Base-by-base conservation (phyloP, 2,329 filamentous ascomycete species). In the Hypoxylon sp. region DNA sequence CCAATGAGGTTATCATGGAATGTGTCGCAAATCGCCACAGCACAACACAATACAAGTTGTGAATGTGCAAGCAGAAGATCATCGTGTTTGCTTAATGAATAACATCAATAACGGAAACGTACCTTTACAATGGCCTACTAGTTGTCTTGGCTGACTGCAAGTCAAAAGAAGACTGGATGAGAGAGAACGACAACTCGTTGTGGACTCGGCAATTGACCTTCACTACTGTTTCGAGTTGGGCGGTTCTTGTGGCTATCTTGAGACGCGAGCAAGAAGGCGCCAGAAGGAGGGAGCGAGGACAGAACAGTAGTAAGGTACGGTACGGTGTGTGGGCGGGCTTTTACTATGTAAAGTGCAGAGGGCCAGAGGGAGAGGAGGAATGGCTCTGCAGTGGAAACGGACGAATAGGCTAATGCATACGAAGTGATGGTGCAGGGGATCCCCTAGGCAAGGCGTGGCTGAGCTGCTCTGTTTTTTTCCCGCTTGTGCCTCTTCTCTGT, bases 391-490 rank as follows among this genome's bases (percentile, higher is more conserved):
- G 63, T 38, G 42, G 44, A n/a, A 66, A 59, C 58, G 59, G 58
- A 58, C 64, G 63, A 66, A 63, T 64, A 57, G 62, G 59, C 63
- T 64, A 62, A 57, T 62, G 58, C 52, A 63, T 59, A 57, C 45
- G 42, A 56, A 35, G 48, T 47, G 30, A 21, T 13, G n/a, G 25
- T 42, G 42, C 51, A 55, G 42, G 52, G 52, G 44, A 25, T 26
- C 26, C 47, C 49, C 49, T 34, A 35, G 47, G 55, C 51, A 56
- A 59, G 59, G 56, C 54, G 63, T 65, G 63, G 63, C 63, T 63
- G 59, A 65, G 63, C 53, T 50, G 29, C 32, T 27, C 27, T 37
- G 27, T 52, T 52, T 49, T 51, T 57, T 31, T 57, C 50, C 40
- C 48, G 50, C 53, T 55, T 57, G 44, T 60, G 44, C 49, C 51